Evolutionary conservation across 2,329 filamentous ascomycete genomes (phyloP).

Genomic region (Ophiostoma himal-ulmi): DNA sequence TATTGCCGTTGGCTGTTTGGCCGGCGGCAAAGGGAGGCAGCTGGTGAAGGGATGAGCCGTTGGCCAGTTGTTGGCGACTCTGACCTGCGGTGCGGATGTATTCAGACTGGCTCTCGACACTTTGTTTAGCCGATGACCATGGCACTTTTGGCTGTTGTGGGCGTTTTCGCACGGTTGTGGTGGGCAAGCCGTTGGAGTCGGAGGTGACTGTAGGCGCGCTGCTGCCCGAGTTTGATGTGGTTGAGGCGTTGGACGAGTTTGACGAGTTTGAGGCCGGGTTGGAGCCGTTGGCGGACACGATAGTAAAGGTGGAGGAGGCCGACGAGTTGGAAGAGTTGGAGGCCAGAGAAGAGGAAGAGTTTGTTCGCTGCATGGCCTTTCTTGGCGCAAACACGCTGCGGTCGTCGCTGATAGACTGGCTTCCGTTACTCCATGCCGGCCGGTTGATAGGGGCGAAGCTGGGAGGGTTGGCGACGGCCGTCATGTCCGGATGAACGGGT

Average conservation of each 20-base stretch:
- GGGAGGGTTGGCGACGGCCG: slow-evolving; percentile 61
- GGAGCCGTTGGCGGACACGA: slow-evolving; percentile 50
- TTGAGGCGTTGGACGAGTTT: too few species aligned
- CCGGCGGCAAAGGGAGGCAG: slow-evolving; percentile 36
- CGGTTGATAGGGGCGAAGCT: slow-evolving; percentile 58
- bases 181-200: slow-evolving; percentile 49
- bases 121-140: slow-evolving; percentile 48
- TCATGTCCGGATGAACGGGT: slow-evolving; percentile 45
- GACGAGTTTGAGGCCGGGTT: slow-evolving; percentile 34
- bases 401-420: slow-evolving; percentile 53
- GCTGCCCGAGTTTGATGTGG: not conserved
- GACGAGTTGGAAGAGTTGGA: slow-evolving; percentile 56
- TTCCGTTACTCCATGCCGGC: slow-evolving; percentile 59
- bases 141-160: slow-evolving; percentile 43
- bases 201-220: slow-evolving; percentile 29
- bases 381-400: slow-evolving; percentile 85
- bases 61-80: slow-evolving; percentile 38
- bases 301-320: slow-evolving; percentile 55
- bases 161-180: slow-evolving; percentile 46
- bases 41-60: slow-evolving; percentile 39
- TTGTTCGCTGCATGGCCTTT: slow-evolving; percentile 78
- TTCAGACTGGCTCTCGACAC: slow-evolving; percentile 42
- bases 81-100: slow-evolving; percentile 38
- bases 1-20: slow-evolving; percentile 30
- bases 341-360: slow-evolving; percentile 84